A percentile compares a stretch with the other conserved stretches of the same genome.
phyloP scores from a whole-genome alignment of 192 early-diverging fungal species.

The Backusella psychrophila region DNA sequence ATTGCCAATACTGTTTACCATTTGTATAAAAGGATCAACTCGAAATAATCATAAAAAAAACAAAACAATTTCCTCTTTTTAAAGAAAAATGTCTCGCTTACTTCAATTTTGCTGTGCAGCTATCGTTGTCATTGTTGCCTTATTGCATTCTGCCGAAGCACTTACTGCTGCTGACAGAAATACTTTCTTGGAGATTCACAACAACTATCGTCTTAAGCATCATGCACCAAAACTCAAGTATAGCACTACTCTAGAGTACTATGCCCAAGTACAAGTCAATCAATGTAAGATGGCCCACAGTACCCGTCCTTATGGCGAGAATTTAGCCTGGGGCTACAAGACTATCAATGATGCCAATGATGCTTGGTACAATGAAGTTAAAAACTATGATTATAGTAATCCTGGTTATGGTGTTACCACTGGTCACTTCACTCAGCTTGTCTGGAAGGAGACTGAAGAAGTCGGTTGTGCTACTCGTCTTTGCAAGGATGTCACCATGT shows the following conservation, averaged over 20 bases:
- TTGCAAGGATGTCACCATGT: conserved; percentile 30
- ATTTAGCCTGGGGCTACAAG: conserved; percentile 41
- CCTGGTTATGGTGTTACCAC: conserved; percentile 35
- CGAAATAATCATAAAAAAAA: background rate
- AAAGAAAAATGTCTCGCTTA: background rate
- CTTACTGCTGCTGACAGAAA: background rate
- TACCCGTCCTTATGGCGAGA: conserved; percentile 39
- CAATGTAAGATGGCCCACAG: conserved; percentile 42
- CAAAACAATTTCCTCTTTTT: background rate
- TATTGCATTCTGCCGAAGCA: background rate
- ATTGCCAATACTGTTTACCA: background rate
- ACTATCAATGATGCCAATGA: conserved; percentile 17
- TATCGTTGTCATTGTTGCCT: background rate
- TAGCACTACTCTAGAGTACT: conserved; percentile 29
- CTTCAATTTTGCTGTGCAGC: background rate
- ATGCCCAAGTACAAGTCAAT: conserved; percentile 35
- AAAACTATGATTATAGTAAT: conserved; percentile 35
- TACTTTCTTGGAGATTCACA: conserved; percentile 33
- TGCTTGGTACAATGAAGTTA: conserved; percentile 45
- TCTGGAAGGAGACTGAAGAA: conserved; percentile 31
- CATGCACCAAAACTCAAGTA: conserved; percentile 37
- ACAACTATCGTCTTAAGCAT: conserved; percentile 40
- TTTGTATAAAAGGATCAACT: background rate
- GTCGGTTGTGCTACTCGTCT: conserved; percentile 33
- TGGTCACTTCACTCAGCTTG: conserved; percentile 49